Conservation (phyloP, 257 asterid species). For the Nicotiana paniculata region DNA sequence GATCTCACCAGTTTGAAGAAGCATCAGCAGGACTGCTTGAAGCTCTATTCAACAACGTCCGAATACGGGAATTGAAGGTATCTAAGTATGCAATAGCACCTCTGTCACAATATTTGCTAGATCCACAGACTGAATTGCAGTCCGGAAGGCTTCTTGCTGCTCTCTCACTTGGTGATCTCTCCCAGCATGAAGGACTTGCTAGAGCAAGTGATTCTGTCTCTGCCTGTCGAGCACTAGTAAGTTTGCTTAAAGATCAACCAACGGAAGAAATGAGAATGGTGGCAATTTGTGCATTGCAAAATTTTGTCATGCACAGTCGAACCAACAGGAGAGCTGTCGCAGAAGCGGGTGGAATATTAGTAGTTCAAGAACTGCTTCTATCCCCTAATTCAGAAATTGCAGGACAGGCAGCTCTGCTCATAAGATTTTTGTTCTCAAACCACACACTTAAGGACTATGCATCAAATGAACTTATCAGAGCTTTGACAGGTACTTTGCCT, state of each 20-base stretch:
- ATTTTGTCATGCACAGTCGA: slow-evolving; percentile 77
- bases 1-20: slow-evolving; percentile 84
- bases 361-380: slow-evolving; percentile 61
- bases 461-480: slow-evolving; percentile 64
- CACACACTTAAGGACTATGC: slow-evolving; percentile 84
- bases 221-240: slow-evolving; percentile 72
- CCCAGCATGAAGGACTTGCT: slow-evolving; percentile 87
- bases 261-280: slow-evolving; percentile 73
- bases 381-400: slow-evolving; percentile 59
- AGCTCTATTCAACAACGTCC: slow-evolving; percentile 52
- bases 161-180: slow-evolving; percentile 83
- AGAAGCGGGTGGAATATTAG: slow-evolving; percentile 74
- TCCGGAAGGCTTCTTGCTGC: slow-evolving; percentile 64
- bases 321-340: slow-evolving; percentile 80
- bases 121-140: slow-evolving; percentile 72
- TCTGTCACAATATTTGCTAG: slow-evolving; percentile 74
- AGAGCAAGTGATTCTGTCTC: slow-evolving; percentile 63
- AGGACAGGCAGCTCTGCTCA: slow-evolving; percentile 60
- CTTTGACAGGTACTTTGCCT: slow-evolving; percentile 59
- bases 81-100: slow-evolving; percentile 79
- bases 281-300: slow-evolving; percentile 80
- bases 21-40: slow-evolving; percentile 62
- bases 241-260: slow-evolving; percentile 59
- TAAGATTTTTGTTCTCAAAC: slow-evolving; percentile 67
- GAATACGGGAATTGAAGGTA: slow-evolving; percentile 68